Evolutionary conservation across 202 grass and related monocot genomes (phyloP).

Genomic region (Dendrocalamus latiflorus): DNA sequence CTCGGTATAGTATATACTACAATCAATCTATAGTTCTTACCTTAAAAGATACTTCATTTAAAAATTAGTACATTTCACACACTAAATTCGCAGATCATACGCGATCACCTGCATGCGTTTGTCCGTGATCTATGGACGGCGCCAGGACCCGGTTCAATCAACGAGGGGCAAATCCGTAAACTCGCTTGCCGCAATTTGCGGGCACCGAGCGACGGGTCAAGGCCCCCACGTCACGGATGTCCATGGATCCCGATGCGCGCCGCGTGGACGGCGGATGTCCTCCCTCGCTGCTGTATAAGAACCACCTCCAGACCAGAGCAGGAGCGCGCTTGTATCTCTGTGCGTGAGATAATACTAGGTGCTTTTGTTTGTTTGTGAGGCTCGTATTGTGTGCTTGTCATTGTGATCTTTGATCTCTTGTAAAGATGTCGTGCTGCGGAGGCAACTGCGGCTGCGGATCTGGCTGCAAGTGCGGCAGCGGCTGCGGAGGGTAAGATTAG

Average conservation of each 20-base stretch:
- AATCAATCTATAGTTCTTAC: too few relatives aligned
- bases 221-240: neutral
- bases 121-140: neutral
- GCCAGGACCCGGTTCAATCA: neutral
- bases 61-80: too few relatives aligned
- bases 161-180: neutral
- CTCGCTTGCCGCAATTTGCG: neutral
- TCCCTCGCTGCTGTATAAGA: constrained; percentile 10
- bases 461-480: constrained; percentile 61
- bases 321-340: neutral
- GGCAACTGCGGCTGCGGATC: constrained; percentile 75
- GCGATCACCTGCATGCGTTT: neutral
- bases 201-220: neutral
- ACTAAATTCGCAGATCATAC: neutral
- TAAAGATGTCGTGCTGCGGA: constrained; percentile 68
- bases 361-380: too few relatives aligned
- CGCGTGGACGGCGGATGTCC: constrained; percentile 40
- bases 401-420: neutral
- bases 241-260: neutral
- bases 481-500: constrained; percentile 61
- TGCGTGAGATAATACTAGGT: neutral
- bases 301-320: too few relatives aligned
- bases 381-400: too few relatives aligned
- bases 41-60: too few relatives aligned
- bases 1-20: too few relatives aligned